Evolutionary conservation across 106 monocot genomes (phyloP), one percentile per base, ranked within the genome.

Genomic region (Vanilla planifolia): DNA sequence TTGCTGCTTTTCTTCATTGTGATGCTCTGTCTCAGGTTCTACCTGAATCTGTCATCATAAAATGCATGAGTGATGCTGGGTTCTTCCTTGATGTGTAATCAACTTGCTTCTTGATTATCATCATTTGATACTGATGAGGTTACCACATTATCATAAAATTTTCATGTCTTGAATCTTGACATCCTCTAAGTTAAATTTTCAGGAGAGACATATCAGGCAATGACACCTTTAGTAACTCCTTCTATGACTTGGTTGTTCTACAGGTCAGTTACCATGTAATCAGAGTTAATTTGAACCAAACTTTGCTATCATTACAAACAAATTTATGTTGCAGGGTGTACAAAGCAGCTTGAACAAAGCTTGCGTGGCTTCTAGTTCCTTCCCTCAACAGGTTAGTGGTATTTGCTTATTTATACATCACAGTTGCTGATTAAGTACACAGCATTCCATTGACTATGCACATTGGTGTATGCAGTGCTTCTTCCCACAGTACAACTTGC

Each of bases 41-140:
- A 0, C 79, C 84, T 0, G 42, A 46, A 1, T 35, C 55, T 0
- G 59, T 71, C 13, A 72, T 43, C 1, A 65, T 96, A 14, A 96
- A 96, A 75, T 96, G 95, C 71, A 61, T 96, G 70, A 91, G 90
- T 44, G 95, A 96, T 67, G 95, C 86, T 0, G 95, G 95, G 14
- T 96, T 96, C 66, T 96, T 96, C 73, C 72, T 96, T 41, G 87
- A 96, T 62, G 77, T 79, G 95, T 96, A 79, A 71, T 20, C 17
- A 15, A 28, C 6, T 62, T 67, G 14, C 19, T 65, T 14, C 14
- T 69, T 69, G 27, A 51, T 61, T 51, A 35, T 3, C 16, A 48
- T 60, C 20, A 2, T n/a, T 61, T 46, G n/a, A 32, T 47, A 32
- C 32, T 44, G 25, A 42, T 45, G 40, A 24, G 27, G 23, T 13